Conservation (phyloP, 306 rosid species). For the Cajanus cajan region DNA sequence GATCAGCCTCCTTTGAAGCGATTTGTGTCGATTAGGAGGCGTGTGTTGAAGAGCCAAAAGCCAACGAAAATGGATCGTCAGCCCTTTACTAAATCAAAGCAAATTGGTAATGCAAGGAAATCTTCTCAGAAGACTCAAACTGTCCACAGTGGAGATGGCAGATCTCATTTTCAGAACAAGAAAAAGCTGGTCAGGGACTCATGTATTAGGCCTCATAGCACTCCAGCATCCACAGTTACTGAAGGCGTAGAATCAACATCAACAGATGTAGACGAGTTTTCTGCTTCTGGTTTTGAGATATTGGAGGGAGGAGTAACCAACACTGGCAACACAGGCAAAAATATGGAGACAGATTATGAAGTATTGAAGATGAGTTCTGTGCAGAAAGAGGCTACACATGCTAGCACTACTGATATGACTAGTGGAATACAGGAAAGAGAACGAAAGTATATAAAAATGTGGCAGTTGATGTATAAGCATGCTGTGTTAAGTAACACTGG, state of each 20-base stretch:
- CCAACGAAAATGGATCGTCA: constrained; percentile 37
- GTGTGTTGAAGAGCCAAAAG: constrained; percentile 50
- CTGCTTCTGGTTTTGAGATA: constrained; percentile 27
- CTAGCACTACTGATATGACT: constrained; percentile 21
- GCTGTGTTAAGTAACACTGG: constrained; percentile 45
- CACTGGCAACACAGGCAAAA: constrained; percentile 26
- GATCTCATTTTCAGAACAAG: constrained; percentile 12
- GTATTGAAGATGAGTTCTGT: constrained; percentile 22
- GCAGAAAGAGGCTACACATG: constrained; percentile 27
- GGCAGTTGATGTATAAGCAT: constrained; percentile 84
- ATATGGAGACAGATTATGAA: constrained; percentile 25
- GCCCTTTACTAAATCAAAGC: constrained; percentile 30
- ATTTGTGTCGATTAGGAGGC: constrained; percentile 71
- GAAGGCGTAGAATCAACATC: constrained; percentile 30
- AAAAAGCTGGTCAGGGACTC: constrained; percentile 29
- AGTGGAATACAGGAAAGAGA: constrained; percentile 40
- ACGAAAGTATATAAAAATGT: constrained; percentile 59
- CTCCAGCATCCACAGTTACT: constrained; percentile 10
- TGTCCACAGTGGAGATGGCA: constrained; percentile 27
- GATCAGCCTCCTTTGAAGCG: constrained; percentile 64
- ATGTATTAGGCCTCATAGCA: not conserved
- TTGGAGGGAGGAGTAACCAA: constrained; percentile 27
- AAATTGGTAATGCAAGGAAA: constrained; percentile 46
- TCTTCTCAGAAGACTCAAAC: constrained; percentile 33
- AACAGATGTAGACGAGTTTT: constrained; percentile 1